A percentile compares a stretch with the other conserved stretches of the same genome.
Conservation (phyloP, 345 rosid species). For the Aethionema arabicum region DNA sequence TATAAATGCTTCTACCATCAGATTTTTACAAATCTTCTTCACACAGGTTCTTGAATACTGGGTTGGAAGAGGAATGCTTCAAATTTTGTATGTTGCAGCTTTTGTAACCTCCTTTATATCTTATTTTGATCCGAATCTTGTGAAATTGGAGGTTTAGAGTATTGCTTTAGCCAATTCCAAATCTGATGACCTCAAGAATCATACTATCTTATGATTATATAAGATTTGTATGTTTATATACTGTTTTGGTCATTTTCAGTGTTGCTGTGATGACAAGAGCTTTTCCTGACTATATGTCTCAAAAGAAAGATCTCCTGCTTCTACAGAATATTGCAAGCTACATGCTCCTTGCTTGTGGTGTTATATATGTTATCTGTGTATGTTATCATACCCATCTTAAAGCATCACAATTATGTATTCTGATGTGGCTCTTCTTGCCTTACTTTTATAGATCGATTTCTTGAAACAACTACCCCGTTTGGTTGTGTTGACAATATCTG, state of each 20-base stretch:
- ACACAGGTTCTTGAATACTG: slow-evolving; percentile 85
- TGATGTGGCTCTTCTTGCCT: not conserved
- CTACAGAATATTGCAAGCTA: slow-evolving; percentile 83
- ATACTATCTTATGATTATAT: not conserved
- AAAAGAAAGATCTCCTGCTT: slow-evolving; percentile 55
- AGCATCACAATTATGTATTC: not conserved
- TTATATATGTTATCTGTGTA: slow-evolving; percentile 70
- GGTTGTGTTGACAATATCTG: not conserved
- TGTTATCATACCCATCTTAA: slow-evolving; percentile 26
- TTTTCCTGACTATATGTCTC: slow-evolving; percentile 61
- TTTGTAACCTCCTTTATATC: slow-evolving; percentile 2
- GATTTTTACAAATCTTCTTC: slow-evolving; percentile 1
- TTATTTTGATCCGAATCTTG: not conserved
- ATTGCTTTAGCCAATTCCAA: slow-evolving; percentile 10
- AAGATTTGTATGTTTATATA: not conserved
- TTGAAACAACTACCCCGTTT: not conserved
- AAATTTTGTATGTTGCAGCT: slow-evolving; percentile 80
- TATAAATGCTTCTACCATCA: not conserved
- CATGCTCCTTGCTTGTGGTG: slow-evolving; percentile 85
- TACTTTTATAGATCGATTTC: not conserved
- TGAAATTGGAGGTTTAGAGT: not conserved
- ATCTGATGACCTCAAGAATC: slow-evolving; percentile 6
- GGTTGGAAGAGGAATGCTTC: slow-evolving; percentile 98
- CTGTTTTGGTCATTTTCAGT: slow-evolving; percentile 45
- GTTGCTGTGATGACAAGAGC: slow-evolving; percentile 98